These are phyloP conservation scores for Miamiensis avidus DNA, from an alignment of 169 alveolate species.

Conservation along the genomic window DNA sequence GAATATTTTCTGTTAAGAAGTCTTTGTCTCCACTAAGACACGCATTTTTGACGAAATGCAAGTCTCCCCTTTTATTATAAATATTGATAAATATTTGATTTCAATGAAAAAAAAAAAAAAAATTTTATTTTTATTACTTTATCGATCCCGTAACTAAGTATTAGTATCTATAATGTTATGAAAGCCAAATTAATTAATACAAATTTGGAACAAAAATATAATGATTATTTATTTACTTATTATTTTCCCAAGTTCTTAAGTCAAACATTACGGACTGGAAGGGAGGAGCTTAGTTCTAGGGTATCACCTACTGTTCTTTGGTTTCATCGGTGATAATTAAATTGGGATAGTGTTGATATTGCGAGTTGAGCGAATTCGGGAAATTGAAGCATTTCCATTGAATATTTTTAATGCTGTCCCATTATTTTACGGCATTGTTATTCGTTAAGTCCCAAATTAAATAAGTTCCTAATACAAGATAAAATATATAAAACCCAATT, in stretches of 20 bases:
- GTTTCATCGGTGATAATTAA: conserved; percentile 15
- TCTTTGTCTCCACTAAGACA: conserved; percentile 67
- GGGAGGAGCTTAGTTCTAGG: conserved; percentile 18
- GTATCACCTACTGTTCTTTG: conserved; percentile 1
- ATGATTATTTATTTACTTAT: too few species aligned
- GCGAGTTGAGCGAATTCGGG: conserved; percentile 40
- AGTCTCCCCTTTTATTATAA: conserved; percentile 68
- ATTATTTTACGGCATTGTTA: conserved; percentile 39
- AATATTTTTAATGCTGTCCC: conserved; percentile 43
- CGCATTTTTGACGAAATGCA: conserved; percentile 70
- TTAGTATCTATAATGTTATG: conserved; percentile 51
- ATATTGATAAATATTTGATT: too few species aligned
- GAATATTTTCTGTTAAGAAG: conserved; percentile 51
- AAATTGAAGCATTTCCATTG: conserved; percentile 40
- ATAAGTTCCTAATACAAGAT: neutral
- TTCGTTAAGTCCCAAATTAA: conserved; percentile 46
- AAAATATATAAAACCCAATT: too few species aligned
- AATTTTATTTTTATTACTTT: too few species aligned
- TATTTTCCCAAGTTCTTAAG: neutral
- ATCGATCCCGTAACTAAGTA: conserved; percentile 39
- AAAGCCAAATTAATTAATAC: too few species aligned
- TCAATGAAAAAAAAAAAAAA: too few species aligned
- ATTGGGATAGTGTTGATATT: conserved; percentile 36
- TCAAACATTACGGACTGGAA: conserved; percentile 41
- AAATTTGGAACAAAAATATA: too few species aligned